phyloP scores from a whole-genome alignment of 805 yeast genomes.

The Metschnikowia sp. region DNA sequence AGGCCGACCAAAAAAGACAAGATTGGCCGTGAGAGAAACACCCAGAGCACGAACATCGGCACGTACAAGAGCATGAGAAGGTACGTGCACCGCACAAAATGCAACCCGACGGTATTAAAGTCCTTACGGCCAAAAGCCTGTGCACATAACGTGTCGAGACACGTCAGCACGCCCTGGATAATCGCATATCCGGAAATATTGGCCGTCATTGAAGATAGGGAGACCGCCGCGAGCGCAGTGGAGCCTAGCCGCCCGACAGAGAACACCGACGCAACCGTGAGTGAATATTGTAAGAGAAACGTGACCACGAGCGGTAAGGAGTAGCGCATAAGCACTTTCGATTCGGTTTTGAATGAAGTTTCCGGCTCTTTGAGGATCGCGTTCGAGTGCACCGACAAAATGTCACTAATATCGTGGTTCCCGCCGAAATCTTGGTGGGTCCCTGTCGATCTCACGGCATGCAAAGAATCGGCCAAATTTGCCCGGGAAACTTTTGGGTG shows the following conservation, averaged over 20 bases:
- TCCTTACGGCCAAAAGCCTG: constrained; percentile 74
- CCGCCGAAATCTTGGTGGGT: constrained; percentile 6
- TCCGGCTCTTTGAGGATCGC: constrained; percentile 35
- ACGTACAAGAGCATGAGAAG: constrained; percentile 48
- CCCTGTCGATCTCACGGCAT: constrained; percentile 11
- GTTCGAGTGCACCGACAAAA: constrained; percentile 23
- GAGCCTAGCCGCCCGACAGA: constrained; percentile 74
- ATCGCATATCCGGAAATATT: constrained; percentile 73
- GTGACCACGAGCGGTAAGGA: constrained; percentile 63
- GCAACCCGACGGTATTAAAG: constrained; percentile 61
- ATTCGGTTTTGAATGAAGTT: constrained; percentile 39
- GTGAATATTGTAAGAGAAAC: constrained; percentile 65
- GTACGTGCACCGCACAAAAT: constrained; percentile 64
- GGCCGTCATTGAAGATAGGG: constrained; percentile 74
- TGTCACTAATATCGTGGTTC: constrained; percentile 13
- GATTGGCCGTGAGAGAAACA: constrained; percentile 49
- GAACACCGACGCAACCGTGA: constrained; percentile 74
- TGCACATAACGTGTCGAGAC: constrained; percentile 73
- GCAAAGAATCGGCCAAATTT: constrained; percentile 14
- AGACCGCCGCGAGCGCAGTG: constrained; percentile 69
- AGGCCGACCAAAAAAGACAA: constrained; percentile 31
- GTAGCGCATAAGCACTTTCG: constrained; percentile 34
- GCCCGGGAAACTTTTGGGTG: constrained; percentile 16
- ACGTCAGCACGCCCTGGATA: constrained; percentile 75
- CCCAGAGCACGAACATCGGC: constrained; percentile 62